Conservation (phyloP, 495 filamentous ascomycete genomes). For the Penicillium ochrochloron region DNA sequence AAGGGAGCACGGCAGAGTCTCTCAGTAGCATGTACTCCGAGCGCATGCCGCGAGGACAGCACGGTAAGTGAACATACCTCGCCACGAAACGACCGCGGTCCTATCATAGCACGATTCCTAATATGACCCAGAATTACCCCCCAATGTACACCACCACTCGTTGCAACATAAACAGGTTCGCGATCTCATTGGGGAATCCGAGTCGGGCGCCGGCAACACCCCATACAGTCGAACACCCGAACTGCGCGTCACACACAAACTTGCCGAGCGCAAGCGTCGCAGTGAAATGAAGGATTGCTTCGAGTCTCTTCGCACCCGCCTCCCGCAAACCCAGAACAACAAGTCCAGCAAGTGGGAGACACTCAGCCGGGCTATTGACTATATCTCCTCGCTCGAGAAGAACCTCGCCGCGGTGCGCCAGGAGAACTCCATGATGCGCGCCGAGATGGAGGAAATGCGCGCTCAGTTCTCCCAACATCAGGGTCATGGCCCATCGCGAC, state of each 20-base stretch:
- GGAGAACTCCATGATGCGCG: constrained; percentile 57
- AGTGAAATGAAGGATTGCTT: constrained; percentile 99
- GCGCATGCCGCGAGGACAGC: constrained; percentile 71
- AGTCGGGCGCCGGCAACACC: constrained; percentile 58
- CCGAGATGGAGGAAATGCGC: constrained; percentile 55
- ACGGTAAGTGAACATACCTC: constrained; percentile 44
- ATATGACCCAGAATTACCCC: constrained; percentile 43
- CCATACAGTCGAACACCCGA: constrained; percentile 96
- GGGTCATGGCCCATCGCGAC: constrained; percentile 49
- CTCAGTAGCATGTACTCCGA: constrained; percentile 78
- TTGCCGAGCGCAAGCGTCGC: constrained; percentile 92
- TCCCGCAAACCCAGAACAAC: constrained; percentile 84
- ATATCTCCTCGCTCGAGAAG: constrained; percentile 46
- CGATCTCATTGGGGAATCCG: constrained; percentile 66
- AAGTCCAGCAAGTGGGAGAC: constrained; percentile 99
- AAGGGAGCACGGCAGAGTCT: constrained; percentile 75
- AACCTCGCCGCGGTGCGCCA: constrained; percentile 35
- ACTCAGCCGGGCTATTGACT: constrained; percentile 64
- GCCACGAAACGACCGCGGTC: background rate
- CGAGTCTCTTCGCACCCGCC: constrained; percentile 77
- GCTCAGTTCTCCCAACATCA: constrained; percentile 47
- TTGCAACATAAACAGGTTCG: constrained; percentile 76
- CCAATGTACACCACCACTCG: constrained; percentile 70
- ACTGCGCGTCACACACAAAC: constrained; percentile 91
- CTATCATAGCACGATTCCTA: background rate